Percentiles rank a stretch among this genome's conserved stretches.
Conservation (phyloP, 1,284 basidiomycete genomes). For the Cutaneotrichosporon cavernicola region DNA sequence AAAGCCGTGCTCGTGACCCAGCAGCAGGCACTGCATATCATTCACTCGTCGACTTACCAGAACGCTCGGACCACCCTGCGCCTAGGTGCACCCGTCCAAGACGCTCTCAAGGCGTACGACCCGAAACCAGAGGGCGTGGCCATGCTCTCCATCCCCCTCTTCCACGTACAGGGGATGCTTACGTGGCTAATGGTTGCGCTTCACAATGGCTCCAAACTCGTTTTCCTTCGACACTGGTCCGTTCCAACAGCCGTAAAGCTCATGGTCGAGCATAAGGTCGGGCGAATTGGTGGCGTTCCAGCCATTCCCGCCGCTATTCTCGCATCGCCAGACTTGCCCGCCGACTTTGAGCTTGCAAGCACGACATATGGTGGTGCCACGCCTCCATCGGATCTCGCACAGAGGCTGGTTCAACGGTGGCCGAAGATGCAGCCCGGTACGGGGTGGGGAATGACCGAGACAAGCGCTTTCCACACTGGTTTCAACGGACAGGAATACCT, state of each 20-base stretch:
- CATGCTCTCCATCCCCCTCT: slow-evolving; percentile 45
- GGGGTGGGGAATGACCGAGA: slow-evolving; percentile 48
- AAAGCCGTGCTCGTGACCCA: slow-evolving; percentile 46
- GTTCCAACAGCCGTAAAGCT: slow-evolving; percentile 33
- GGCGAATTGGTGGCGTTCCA: slow-evolving; percentile 45
- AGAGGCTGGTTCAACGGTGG: slow-evolving; percentile 35
- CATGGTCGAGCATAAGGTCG: slow-evolving; percentile 37
- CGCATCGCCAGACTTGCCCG: slow-evolving; percentile 34
- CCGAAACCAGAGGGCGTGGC: slow-evolving; percentile 17
- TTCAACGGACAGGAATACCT: slow-evolving; percentile 43
- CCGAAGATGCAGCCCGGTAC: slow-evolving; percentile 18
- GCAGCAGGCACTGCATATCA: slow-evolving; percentile 37
- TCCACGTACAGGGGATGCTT: slow-evolving; percentile 44
- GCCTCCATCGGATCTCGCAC: slow-evolving; percentile 36
- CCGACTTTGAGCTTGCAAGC: slow-evolving; percentile 32
- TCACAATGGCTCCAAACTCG: slow-evolving; percentile 36
- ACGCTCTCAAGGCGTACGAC: slow-evolving; percentile 33
- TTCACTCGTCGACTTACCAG: slow-evolving; percentile 31
- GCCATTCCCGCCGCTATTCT: slow-evolving; percentile 40
- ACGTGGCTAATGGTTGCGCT: slow-evolving; percentile 29
- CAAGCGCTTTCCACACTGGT: slow-evolving; percentile 42
- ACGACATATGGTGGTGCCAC: slow-evolving; percentile 47
- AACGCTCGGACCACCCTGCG: slow-evolving; percentile 12
- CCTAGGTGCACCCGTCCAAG: slow-evolving; percentile 32
- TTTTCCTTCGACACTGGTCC: slow-evolving; percentile 39